phyloP scores from a whole-genome alignment of 768 basidiomycete species.

The Hypholoma fasciculare region DNA sequence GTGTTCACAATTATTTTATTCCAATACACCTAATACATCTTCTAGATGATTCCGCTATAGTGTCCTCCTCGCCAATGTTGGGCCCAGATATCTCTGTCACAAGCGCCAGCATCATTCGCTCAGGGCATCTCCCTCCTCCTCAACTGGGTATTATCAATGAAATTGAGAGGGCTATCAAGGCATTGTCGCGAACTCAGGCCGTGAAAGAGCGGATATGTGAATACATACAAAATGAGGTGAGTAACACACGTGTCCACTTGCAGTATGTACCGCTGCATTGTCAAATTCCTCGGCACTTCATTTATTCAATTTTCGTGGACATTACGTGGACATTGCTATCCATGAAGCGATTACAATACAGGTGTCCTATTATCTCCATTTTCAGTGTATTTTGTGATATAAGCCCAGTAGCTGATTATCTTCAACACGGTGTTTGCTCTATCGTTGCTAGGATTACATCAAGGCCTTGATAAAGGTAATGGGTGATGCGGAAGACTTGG shows the following conservation, averaged over 20 bases:
- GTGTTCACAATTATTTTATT: constrained; percentile 21
- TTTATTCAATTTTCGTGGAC: constrained; percentile 5
- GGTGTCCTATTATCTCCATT: constrained; percentile 12
- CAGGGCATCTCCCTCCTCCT: constrained; percentile 75
- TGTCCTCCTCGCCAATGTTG: constrained; percentile 61
- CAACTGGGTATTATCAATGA: constrained; percentile 75
- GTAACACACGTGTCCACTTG: constrained; percentile 23
- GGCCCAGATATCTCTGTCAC: constrained; percentile 60
- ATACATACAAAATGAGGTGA: constrained; percentile 82
- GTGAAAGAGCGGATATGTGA: constrained; percentile 88
- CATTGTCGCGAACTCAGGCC: constrained; percentile 66
- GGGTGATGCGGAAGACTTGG: constrained; percentile 88
- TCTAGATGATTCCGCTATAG: constrained; percentile 45
- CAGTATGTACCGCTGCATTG: constrained; percentile 2
- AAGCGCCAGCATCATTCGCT: constrained; percentile 64
- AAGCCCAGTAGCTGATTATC: constrained; percentile 27
- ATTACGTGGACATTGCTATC: constrained; percentile 13
- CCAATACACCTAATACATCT: constrained; percentile 14
- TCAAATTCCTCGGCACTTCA: neutral
- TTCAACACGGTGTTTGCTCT: constrained; percentile 18
- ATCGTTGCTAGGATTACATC: constrained; percentile 72
- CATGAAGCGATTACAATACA: constrained; percentile 15
- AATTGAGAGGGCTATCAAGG: constrained; percentile 77
- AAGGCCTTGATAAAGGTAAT: constrained; percentile 83
- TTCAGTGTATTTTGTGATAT: constrained; percentile 19